These are phyloP conservation scores for Scedosporium apiospermum DNA, from an alignment of 2,329 filamentous ascomycete species.

Conservation along the genomic window DNA sequence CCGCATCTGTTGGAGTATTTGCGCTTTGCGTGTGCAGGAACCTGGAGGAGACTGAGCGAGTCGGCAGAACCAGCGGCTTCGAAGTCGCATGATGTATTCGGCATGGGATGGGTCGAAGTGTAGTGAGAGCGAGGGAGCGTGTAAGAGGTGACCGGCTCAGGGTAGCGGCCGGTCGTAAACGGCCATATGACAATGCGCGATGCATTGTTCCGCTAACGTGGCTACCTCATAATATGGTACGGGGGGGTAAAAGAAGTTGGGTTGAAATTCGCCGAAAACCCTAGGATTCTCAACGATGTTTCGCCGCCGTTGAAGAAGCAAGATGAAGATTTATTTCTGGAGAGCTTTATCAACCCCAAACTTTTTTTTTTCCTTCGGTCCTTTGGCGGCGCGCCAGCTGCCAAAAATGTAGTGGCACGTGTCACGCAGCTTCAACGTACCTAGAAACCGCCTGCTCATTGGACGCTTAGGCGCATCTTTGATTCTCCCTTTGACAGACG, in stretches of 20 bases:
- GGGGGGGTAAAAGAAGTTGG: not conserved
- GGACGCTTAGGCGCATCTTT: not conserved
- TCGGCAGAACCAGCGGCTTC: not conserved
- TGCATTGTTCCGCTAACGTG: constrained; percentile 25
- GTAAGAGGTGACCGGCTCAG: not conserved
- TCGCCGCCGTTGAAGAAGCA: too few relatives aligned
- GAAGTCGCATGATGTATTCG: not conserved
- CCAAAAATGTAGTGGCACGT: not conserved
- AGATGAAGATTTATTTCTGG: too few relatives aligned
- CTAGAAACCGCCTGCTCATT: not conserved
- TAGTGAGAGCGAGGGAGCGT: not conserved
- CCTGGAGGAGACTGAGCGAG: not conserved
- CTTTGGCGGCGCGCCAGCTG: too few relatives aligned
- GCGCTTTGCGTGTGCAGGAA: not conserved
- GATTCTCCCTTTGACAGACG: not conserved
- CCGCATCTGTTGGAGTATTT: not conserved
- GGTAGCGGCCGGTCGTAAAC: constrained; percentile 20
- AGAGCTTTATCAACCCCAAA: too few relatives aligned
- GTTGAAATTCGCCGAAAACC: not conserved
- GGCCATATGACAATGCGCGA: constrained; percentile 30
- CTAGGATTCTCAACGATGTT: too few relatives aligned
- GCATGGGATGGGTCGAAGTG: not conserved
- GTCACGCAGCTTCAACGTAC: not conserved
- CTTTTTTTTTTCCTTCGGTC: too few relatives aligned
- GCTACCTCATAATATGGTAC: constrained; percentile 5